These are phyloP conservation scores for Colletotrichum liaoningense DNA, from an alignment of 2,329 filamentous ascomycete genomes.

Conservation along the genomic window DNA sequence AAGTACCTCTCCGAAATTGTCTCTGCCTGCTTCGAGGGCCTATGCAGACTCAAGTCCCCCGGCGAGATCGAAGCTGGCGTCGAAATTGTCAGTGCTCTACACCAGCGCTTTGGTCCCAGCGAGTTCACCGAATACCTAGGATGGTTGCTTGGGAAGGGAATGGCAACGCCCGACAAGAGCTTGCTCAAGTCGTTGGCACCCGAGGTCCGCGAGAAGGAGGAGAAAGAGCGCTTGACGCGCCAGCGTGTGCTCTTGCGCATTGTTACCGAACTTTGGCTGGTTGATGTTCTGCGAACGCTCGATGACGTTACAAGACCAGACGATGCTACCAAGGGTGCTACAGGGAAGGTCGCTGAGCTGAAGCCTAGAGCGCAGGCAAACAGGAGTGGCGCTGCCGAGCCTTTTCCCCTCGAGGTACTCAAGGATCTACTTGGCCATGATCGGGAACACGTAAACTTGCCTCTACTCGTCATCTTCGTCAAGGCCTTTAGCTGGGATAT, in stretches of 20 bases:
- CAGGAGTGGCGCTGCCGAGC: constrained; percentile 79
- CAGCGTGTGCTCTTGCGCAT: constrained; percentile 89
- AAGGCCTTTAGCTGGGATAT: constrained; percentile 98
- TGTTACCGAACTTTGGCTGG: constrained; percentile 96
- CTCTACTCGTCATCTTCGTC: constrained; percentile 92
- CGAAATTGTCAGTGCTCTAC: constrained; percentile 93
- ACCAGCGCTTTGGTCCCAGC: constrained; percentile 90
- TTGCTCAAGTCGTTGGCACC: constrained; percentile 80
- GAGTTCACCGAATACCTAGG: constrained; percentile 94
- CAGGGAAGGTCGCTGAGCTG: constrained; percentile 71
- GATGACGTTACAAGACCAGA: constrained; percentile 73
- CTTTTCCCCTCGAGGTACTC: constrained; percentile 95
- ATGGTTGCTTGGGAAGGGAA: constrained; percentile 90
- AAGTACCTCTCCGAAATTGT: constrained; percentile 98
- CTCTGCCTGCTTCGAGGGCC: constrained; percentile 92
- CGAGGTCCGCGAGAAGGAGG: constrained; percentile 92
- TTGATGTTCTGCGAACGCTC: constrained; percentile 86
- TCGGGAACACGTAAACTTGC: constrained; percentile 89
- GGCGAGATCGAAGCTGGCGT: constrained; percentile 93
- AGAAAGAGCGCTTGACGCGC: constrained; percentile 89
- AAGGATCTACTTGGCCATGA: constrained; percentile 97
- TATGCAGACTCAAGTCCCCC: constrained; percentile 90
- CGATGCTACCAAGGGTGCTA: constrained; percentile 70
- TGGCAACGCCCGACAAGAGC: constrained; percentile 90
- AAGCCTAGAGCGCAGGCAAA: constrained; percentile 68